Evolutionary conservation across 2,329 filamentous ascomycete genomes (phyloP), one percentile per base, ranked within the genome.

Genomic region (Pseudogymnoascus sp.): DNA sequence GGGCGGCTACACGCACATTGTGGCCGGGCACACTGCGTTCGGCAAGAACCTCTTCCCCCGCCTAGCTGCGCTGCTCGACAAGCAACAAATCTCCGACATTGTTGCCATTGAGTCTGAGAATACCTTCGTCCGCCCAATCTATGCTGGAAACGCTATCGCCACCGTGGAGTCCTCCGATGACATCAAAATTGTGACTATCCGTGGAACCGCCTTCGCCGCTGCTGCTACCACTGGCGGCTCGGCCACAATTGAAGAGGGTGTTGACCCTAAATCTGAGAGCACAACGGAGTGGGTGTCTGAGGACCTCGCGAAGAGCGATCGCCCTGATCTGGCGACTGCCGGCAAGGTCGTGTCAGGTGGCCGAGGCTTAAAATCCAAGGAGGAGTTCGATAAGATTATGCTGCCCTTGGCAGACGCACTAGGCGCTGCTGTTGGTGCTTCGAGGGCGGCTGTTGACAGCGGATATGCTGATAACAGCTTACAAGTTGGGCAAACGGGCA

Each of bases 391-490:
- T 78, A 87, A 84, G 70, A 76, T 99, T 63, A 97, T 99, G 83
- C 81, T 92, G 63, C 93, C 95, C 47, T 83, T 99, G 63, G 95
- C 95, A 1, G 95, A 99, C 76, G 86, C 91, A 0, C 82, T 99
- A 3, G 93, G 93, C 51, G 95, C 95, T n/a, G 95, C 95, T 4
- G 92, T 99, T 66, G 95, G 95, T 71, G 95, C 95, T 29, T 96
- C 91, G 61, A 87, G 95, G 71, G 95, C 95, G 16, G 95, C 95
- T 8, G 95, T 99, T 42, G 95, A 99, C 78, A 96, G 90, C 71
- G 95, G 95, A 4, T 99, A 97, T 73, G 95, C 95, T 31, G 95
- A 99, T 80, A 99, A 99, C 83, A 96, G 91, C 76, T 80, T 99
- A 70, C 95, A 99, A 79, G 93, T 99, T 68, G 95, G 95, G 54